Evolutionary conservation across 2,329 filamentous ascomycete species (phyloP).

Genomic region (Nemania serpens): DNA sequence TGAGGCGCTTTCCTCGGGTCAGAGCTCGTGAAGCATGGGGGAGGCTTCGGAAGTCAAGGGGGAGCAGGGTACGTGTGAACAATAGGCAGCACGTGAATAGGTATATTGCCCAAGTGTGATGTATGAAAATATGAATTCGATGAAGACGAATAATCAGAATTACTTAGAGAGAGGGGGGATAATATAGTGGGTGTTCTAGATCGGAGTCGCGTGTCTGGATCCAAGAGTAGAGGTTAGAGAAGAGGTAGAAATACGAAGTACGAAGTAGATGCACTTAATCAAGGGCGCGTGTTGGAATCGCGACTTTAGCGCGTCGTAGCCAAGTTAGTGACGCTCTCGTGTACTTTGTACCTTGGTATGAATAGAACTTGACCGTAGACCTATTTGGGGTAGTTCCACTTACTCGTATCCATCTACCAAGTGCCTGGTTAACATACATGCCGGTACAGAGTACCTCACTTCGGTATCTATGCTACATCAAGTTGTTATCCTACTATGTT

Average conservation of each 20-base stretch:
- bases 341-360: no score
- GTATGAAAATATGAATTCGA: not conserved
- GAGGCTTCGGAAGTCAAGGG: not conserved
- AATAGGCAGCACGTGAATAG: no score
- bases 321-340: not conserved
- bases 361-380: no score
- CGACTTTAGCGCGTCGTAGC: conserved; percentile 16
- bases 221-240: not conserved
- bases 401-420: not conserved
- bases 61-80: not conserved
- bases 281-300: conserved; percentile 19
- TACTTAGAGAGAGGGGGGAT: not conserved
- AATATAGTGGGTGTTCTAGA: not conserved
- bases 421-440: not conserved
- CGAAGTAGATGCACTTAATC: not conserved
- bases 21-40: conserved; percentile 7
- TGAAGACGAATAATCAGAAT: not conserved
- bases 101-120: not conserved
- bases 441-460: no score
- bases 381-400: not conserved
- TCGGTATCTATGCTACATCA: no score
- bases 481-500: no score
- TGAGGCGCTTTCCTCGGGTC: not conserved
- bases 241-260: not conserved
- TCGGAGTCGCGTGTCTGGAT: conserved; percentile 1